Percentiles rank a stretch among this genome's conserved stretches.
phyloP scores from a whole-genome alignment of 352 stramenopile genomes.

The Pythium utonaiense region DNA sequence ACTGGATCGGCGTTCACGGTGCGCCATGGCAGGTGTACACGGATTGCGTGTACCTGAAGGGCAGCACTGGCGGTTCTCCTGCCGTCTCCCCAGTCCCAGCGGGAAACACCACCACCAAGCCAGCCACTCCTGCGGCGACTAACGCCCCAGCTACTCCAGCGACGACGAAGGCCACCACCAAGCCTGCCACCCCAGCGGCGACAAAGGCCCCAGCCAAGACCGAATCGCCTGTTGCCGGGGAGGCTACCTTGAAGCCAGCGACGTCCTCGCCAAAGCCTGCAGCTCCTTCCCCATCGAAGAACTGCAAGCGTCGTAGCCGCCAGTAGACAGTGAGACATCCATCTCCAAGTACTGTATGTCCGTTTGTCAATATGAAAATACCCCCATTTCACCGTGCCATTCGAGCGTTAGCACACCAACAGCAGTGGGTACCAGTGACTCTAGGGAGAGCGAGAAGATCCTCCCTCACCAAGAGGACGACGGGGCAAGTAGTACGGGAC shows the following conservation, averaged over 20 bases:
- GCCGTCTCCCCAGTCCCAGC: slow-evolving; percentile 2
- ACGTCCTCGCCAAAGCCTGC: background rate
- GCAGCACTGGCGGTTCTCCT: slow-evolving; percentile 19
- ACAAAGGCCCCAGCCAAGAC: background rate
- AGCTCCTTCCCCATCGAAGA: background rate
- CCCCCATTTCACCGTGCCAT: too few species aligned
- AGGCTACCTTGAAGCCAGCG: background rate
- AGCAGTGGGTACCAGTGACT: too few species aligned
- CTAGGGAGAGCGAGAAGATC: too few species aligned
- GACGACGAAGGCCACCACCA: background rate
- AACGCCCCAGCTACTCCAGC: background rate
- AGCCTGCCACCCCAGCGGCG: background rate
- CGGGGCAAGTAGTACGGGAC: too few species aligned
- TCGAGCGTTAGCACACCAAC: too few species aligned
- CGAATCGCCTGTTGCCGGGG: background rate
- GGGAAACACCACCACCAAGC: slow-evolving; percentile 5
- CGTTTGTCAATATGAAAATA: background rate
- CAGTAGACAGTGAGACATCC: background rate
- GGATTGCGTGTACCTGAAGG: slow-evolving; percentile 49
- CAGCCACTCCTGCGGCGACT: background rate
- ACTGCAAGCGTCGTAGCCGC: background rate
- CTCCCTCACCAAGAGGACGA: too few species aligned
- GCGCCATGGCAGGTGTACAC: slow-evolving; percentile 61
- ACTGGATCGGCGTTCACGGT: slow-evolving; percentile 57
- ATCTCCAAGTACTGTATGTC: background rate